These are phyloP conservation scores for Ophiostoma piceae DNA, from an alignment of 2,329 filamentous ascomycete species.

Conservation along the genomic window DNA sequence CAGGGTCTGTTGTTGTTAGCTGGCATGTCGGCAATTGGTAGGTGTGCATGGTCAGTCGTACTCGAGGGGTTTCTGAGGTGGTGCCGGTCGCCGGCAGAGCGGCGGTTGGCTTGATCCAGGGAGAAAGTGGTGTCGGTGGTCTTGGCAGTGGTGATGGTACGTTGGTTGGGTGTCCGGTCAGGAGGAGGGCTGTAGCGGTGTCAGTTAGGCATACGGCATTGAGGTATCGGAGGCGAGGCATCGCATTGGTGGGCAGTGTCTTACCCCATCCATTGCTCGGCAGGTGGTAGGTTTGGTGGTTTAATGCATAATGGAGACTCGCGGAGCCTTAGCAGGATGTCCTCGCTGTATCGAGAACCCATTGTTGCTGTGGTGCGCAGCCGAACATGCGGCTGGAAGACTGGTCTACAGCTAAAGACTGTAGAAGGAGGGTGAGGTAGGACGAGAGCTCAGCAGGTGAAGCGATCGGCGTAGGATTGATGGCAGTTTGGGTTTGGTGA, in stretches of 20 bases:
- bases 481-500: not conserved
- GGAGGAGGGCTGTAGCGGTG: slow-evolving; percentile 19
- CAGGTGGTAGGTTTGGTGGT: slow-evolving; percentile 71
- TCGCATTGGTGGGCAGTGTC: slow-evolving; percentile 28
- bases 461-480: not conserved
- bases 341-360: slow-evolving; percentile 65
- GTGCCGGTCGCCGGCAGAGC: slow-evolving; percentile 49
- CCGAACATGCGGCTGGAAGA: slow-evolving; percentile 18
- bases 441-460: not conserved
- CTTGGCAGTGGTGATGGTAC: slow-evolving; percentile 42
- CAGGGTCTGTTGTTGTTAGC: slow-evolving; percentile 47
- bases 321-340: slow-evolving; percentile 69
- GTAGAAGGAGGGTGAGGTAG: not conserved
- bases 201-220: slow-evolving; percentile 22
- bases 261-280: slow-evolving; percentile 96
- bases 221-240: too few relatives aligned
- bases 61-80: slow-evolving; percentile 53
- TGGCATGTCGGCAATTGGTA: not conserved
- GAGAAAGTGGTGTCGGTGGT: not conserved
- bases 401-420: not conserved
- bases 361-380: slow-evolving; percentile 33
- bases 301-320: slow-evolving; percentile 78
- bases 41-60: slow-evolving; percentile 35
- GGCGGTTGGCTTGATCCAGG: slow-evolving; percentile 46
- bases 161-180: slow-evolving; percentile 19